A percentile compares a stretch with the other conserved stretches of the same genome.
Conservation (phyloP, 352 stramenopile genomes). For the Globisporangium ultimum region DNA sequence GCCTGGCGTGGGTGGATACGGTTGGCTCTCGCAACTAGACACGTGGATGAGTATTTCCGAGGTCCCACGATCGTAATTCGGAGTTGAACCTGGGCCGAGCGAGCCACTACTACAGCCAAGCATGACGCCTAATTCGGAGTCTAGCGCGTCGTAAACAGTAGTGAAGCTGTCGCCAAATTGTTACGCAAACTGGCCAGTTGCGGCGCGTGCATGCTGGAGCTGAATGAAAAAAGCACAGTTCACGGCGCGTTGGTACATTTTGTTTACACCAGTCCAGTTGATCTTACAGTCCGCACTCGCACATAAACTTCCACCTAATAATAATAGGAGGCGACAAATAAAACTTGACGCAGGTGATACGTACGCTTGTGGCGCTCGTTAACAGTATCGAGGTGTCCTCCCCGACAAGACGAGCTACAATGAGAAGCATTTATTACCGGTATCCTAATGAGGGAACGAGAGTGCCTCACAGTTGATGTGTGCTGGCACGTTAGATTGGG, state of each 20-base stretch:
- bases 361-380: no score
- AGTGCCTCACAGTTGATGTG: neutral
- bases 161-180: conserved; percentile 3
- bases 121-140: neutral
- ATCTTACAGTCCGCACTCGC: neutral
- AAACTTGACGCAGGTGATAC: no score
- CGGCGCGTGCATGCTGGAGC: neutral
- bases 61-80: neutral
- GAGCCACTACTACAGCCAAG: neutral
- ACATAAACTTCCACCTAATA: neutral
- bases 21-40: conserved; percentile 13
- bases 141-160: neutral
- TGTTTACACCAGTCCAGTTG: neutral
- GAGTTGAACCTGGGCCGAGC: neutral
- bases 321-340: no score
- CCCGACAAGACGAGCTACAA: no score
- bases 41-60: neutral
- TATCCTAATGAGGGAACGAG: no score
- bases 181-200: conserved; percentile 15
- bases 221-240: conserved; percentile 13
- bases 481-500: conserved; percentile 6
- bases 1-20: conserved; percentile 29
- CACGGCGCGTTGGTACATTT: neutral
- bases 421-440: no score
- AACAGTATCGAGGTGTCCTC: no score